Base-by-base conservation (phyloP, 1,284 basidiomycete species). In the Irpex sp. region DNA sequence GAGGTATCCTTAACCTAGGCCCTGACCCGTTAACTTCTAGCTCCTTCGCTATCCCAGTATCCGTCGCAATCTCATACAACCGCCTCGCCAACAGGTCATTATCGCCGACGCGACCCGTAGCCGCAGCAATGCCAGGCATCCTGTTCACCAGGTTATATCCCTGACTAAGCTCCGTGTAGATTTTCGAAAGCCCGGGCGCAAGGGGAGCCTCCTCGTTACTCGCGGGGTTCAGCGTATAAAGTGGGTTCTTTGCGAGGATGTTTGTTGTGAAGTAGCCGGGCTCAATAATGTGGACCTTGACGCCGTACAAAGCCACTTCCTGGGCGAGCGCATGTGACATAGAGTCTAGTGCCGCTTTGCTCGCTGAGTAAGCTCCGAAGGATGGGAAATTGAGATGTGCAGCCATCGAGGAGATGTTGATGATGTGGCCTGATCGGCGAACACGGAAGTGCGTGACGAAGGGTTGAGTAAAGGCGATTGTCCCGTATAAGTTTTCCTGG, bases 401-500 rank as follows among this genome's bases (percentile, higher is more conserved):
- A 9, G 64, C 67, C 13, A 70, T 64, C 7, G 67, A 69, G 33
- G 68, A 72, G 31, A 75, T 37, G 61, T 71, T 74, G 31, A 74
- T 59, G 61, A 74, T 71, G 33, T 70, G 66, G 19, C 73, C 72
- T 5, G 69, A 65, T 19, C 64, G 57, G 31, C 69, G 69, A 7
- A 55, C 63, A 31, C 72, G 71, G 57, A 75, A 68, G 31, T 68
- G 61, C 0, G 73, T 70, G 37, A 76, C 67, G 1, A 76, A 63
- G 0, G 72, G 66, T 51, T 76, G 71, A 7, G 70, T 75, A 61
- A 76, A 67, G 13, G 71, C 70, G 56, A 75, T 62, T 7, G 69
- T 65, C 5, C 74, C 73, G 59, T 75, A 76, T 11, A 76, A 61
- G 61, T 75, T 74, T n/a, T 68, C 67, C 58, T 73, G 69, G 69